Conservation (phyloP, 2,329 filamentous ascomycete genomes). For the Escovopsis sp. region DNA sequence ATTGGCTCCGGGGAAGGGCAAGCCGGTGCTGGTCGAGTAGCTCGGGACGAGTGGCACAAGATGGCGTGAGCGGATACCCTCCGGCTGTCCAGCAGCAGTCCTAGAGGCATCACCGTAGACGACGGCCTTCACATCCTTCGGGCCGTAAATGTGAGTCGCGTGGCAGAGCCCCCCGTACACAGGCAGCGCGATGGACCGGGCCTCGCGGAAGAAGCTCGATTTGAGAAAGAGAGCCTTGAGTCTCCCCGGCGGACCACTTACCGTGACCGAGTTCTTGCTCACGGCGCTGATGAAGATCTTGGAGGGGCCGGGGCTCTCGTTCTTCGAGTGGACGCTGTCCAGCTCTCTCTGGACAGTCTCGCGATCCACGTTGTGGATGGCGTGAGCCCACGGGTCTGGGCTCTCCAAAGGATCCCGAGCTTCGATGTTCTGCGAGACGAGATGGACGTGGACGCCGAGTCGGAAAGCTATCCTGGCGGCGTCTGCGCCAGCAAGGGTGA, state of each 20-base stretch:
- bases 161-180: constrained; percentile 25
- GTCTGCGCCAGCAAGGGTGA: constrained; percentile 25
- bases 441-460: constrained; percentile 27
- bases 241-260: constrained; percentile 21
- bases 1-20: constrained; percentile 3
- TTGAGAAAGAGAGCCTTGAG: constrained; percentile 14
- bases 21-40: constrained; percentile 6
- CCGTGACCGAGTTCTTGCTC: constrained; percentile 16
- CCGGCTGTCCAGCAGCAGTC: not conserved
- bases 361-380: constrained; percentile 18
- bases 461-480: constrained; percentile 28
- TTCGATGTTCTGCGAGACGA: constrained; percentile 26
- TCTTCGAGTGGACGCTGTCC: constrained; percentile 12
- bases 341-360: constrained; percentile 22
- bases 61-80: not conserved
- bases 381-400: constrained; percentile 25
- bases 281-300: constrained; percentile 27
- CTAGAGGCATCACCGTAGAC: not conserved
- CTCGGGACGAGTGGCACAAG: constrained; percentile 1
- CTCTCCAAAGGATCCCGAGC: constrained; percentile 11
- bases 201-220: constrained; percentile 10
- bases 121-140: not conserved
- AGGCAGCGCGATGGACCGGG: constrained; percentile 16
- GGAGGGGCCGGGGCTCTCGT: constrained; percentile 10
- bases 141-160: constrained; percentile 22